A percentile compares a stretch with the other conserved stretches of the same genome.
These are phyloP conservation scores for Diaporthe humulicola DNA, from an alignment of 2,329 filamentous ascomycete species.

Conservation along the genomic window DNA sequence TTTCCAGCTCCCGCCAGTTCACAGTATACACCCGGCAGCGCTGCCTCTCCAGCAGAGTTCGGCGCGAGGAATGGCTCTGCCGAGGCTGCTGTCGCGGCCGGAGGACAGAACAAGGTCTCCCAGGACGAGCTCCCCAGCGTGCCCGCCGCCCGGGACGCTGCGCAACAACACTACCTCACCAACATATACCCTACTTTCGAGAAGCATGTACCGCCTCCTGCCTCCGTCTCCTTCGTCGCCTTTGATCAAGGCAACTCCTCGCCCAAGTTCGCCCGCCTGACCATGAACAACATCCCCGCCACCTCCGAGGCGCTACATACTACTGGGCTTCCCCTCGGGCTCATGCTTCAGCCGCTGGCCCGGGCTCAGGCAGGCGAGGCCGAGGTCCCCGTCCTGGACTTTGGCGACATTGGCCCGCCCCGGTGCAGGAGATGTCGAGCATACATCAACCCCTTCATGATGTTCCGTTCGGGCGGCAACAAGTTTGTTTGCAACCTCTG, in stretches of 20 bases:
- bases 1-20: constrained; percentile 72
- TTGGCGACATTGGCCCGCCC: constrained; percentile 90
- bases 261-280: constrained; percentile 91
- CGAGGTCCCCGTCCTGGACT: constrained; percentile 92
- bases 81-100: constrained; percentile 66
- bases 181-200: constrained; percentile 97
- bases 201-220: constrained; percentile 90
- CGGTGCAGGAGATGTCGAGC: constrained; percentile 92
- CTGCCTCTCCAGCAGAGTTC: constrained; percentile 60
- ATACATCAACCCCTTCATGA: constrained; percentile 99
- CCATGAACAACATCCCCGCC: constrained; percentile 92
- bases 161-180: constrained; percentile 86
- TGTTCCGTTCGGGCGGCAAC: constrained; percentile 92
- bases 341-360: constrained; percentile 90
- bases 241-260: constrained; percentile 97
- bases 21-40: constrained; percentile 61
- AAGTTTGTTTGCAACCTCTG: constrained; percentile 99
- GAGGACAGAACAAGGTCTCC: constrained; percentile 82
- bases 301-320: constrained; percentile 83
- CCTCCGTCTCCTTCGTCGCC: constrained; percentile 90
- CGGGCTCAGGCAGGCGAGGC: constrained; percentile 86
- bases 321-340: constrained; percentile 87
- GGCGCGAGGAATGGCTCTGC: constrained; percentile 56
- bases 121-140: constrained; percentile 95
- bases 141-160: constrained; percentile 83